Evolutionary conservation across 2,329 filamentous ascomycete species (phyloP).

Genomic region (Epichloe aotearoae): DNA sequence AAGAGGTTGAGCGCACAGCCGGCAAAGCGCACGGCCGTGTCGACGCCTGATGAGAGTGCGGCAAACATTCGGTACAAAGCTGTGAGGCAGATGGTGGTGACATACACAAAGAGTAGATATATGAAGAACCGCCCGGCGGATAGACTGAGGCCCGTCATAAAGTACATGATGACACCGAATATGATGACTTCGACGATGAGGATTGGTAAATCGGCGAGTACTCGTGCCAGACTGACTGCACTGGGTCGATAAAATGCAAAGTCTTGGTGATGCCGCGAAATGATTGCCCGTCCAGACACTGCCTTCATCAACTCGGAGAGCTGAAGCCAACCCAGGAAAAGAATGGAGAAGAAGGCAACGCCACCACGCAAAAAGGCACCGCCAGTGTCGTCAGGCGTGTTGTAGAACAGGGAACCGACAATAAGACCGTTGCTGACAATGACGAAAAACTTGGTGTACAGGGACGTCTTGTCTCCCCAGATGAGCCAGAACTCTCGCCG

Average conservation of each 20-base stretch:
- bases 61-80: slow-evolving; percentile 40
- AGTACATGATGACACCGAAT: slow-evolving; percentile 28
- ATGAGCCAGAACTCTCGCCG: slow-evolving; percentile 68
- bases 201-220: slow-evolving; percentile 30
- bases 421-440: slow-evolving; percentile 62
- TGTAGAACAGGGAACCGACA: slow-evolving; percentile 67
- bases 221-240: slow-evolving; percentile 21
- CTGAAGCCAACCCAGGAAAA: slow-evolving; percentile 27
- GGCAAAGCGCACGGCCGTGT: slow-evolving; percentile 22
- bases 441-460: slow-evolving; percentile 70
- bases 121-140: slow-evolving; percentile 31
- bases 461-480: slow-evolving; percentile 58
- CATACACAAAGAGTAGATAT: slow-evolving; percentile 32
- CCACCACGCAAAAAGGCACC: slow-evolving; percentile 47
- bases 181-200: slow-evolving; percentile 25
- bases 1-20: slow-evolving; percentile 41
- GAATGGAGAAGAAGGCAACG: slow-evolving; percentile 38
- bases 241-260: slow-evolving; percentile 27
- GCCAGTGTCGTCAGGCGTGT: slow-evolving; percentile 42
- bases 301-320: slow-evolving; percentile 24
- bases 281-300: slow-evolving; percentile 23
- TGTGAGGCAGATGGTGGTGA: slow-evolving; percentile 47
- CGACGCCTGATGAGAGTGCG: slow-evolving; percentile 3
- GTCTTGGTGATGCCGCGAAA: slow-evolving; percentile 24
- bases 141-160: slow-evolving; percentile 28